Evolutionary conservation across 768 basidiomycete genomes (phyloP).

Genomic region (Auricularia auricula-judae): DNA sequence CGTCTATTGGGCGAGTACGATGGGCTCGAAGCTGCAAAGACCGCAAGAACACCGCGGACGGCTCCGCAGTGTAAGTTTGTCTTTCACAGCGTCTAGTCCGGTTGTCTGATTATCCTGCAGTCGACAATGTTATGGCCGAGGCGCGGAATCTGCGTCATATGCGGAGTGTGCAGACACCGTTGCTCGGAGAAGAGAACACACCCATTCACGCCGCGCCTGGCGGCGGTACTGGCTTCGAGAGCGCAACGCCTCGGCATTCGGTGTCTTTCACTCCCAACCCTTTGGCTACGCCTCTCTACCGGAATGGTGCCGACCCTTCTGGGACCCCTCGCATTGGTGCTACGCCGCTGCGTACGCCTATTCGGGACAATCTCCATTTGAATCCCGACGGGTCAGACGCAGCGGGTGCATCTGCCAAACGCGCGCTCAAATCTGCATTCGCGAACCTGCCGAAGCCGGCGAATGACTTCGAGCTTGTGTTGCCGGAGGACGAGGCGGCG

Average conservation of each 20-base stretch:
- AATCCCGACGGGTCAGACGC: constrained; percentile 57
- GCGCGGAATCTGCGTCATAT: constrained; percentile 93
- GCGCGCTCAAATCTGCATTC: constrained; percentile 73
- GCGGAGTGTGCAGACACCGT: constrained; percentile 84
- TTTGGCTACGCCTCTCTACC: constrained; percentile 65
- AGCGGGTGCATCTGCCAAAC: constrained; percentile 59
- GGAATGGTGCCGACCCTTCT: constrained; percentile 27
- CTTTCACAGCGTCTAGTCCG: not conserved
- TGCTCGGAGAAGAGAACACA: constrained; percentile 96
- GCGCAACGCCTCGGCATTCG: constrained; percentile 87
- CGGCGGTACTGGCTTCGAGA: constrained; percentile 88
- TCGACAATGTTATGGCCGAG: constrained; percentile 90
- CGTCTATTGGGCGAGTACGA: constrained; percentile 87
- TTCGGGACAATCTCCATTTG: constrained; percentile 85
- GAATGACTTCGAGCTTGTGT: constrained; percentile 92
- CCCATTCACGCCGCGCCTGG: constrained; percentile 64
- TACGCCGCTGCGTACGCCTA: constrained; percentile 88
- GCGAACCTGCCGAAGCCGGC: constrained; percentile 80
- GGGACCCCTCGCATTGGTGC: constrained; percentile 35
- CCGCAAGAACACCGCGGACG: constrained; percentile 91
- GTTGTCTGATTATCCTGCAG: constrained; percentile 29
- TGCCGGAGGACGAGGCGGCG: constrained; percentile 69
- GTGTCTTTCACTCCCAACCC: constrained; percentile 94
- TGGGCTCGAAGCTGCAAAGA: constrained; percentile 73
- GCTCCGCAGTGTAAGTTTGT: constrained; percentile 74